These are phyloP conservation scores for Metarhizium rileyi DNA, from an alignment of 2,329 filamentous ascomycete species.

Conservation along the genomic window DNA sequence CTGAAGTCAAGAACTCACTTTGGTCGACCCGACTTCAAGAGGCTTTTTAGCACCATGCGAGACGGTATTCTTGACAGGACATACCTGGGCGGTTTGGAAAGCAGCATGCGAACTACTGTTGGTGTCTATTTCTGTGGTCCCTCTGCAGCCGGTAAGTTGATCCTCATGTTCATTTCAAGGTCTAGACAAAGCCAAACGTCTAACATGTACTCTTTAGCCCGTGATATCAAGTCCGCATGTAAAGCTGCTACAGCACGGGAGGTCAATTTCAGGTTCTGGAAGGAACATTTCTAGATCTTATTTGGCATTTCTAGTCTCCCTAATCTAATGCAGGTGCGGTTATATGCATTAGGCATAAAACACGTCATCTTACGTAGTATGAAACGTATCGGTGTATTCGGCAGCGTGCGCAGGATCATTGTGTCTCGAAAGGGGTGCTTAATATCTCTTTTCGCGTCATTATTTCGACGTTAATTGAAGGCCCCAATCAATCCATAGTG, in stretches of 20 bases:
- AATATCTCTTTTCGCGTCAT: no score
- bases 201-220: conserved; percentile 46
- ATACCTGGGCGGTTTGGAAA: conserved; percentile 76
- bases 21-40: conserved; percentile 79
- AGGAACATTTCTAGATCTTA: conserved; percentile 66
- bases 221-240: conserved; percentile 76
- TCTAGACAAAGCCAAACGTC: conserved; percentile 8
- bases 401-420: no score
- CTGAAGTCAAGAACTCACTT: conserved; percentile 87
- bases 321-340: background rate
- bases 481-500: no score
- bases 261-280: conserved; percentile 96
- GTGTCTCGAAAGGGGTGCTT: no score
- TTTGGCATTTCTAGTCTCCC: background rate
- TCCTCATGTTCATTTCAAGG: background rate
- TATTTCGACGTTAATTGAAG: no score
- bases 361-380: background rate
- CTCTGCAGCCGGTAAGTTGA: conserved; percentile 50
- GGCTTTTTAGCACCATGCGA: conserved; percentile 74
- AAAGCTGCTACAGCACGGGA: conserved; percentile 63
- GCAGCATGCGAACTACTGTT: conserved; percentile 68
- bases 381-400: no score
- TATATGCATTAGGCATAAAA: background rate
- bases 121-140: conserved; percentile 98
- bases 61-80: conserved; percentile 77